phyloP scores from a whole-genome alignment of 257 asterid species.

The Solanum neorickii region DNA sequence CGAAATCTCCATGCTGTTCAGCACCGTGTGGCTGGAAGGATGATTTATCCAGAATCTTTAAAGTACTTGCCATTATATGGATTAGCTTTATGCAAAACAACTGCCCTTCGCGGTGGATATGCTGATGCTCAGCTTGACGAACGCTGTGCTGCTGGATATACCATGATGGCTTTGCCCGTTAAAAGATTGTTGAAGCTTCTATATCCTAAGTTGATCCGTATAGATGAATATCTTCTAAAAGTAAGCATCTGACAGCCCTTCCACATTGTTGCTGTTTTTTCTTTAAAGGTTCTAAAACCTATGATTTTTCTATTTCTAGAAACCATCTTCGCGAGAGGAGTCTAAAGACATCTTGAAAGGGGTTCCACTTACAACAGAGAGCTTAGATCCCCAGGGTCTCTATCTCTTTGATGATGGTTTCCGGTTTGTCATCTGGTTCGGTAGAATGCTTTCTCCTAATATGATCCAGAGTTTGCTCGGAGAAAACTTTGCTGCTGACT shows the following conservation, averaged over 20 bases:
- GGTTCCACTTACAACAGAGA: constrained; percentile 71
- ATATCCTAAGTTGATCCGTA: constrained; percentile 56
- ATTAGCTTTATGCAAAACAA: constrained; percentile 65
- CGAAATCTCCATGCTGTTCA: constrained; percentile 90
- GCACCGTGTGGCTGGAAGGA: constrained; percentile 77
- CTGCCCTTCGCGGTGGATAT: constrained; percentile 81
- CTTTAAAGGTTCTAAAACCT: constrained; percentile 5
- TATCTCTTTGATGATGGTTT: constrained; percentile 88
- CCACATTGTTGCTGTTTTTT: constrained; percentile 3
- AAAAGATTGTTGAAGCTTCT: constrained; percentile 66
- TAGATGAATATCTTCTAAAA: constrained; percentile 49
- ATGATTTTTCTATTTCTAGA: constrained; percentile 4
- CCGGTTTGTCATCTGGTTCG: constrained; percentile 87
- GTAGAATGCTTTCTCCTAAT: constrained; percentile 74
- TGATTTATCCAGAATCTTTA: constrained; percentile 87
- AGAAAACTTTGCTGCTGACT: constrained; percentile 62
- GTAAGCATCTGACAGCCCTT: constrained; percentile 22
- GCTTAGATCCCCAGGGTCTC: constrained; percentile 83
- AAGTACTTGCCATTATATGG: constrained; percentile 58
- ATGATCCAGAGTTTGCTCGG: constrained; percentile 63
- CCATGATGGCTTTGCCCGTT: constrained; percentile 75
- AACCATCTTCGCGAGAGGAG: constrained; percentile 37
- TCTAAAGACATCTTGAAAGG: constrained; percentile 37
- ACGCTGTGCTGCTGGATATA: constrained; percentile 62
- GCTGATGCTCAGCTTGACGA: constrained; percentile 77